Evolutionary conservation across 2,329 filamentous ascomycete species (phyloP), one percentile per base, ranked within the genome.

Genomic region (Neonectria coccinea): DNA sequence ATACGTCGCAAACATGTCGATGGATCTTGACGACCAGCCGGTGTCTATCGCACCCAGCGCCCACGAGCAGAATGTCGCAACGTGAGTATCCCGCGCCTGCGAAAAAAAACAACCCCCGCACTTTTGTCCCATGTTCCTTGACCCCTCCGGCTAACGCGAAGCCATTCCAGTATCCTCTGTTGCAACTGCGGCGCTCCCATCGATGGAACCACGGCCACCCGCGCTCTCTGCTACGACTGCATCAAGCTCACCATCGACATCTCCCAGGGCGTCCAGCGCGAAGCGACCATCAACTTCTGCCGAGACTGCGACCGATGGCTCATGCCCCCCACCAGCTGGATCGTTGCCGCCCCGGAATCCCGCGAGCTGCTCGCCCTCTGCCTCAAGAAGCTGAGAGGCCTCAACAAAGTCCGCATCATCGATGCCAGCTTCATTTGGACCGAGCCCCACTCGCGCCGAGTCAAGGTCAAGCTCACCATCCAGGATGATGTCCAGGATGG

Each of bases 381-480:
- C 80, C 84, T 99, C 70, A 91, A 93, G 77, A 97, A 96, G 79
- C 82, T 99, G 68, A 86, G 92, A 68, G 94, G 94, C 31, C 82
- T 99, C 68, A 89, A 91, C 78, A 97, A 96, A 83, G 92, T 97
- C 71, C 88, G 96, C 66, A 96, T 99, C 75, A 94, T 97, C 75
- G 96, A 99, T 78, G 96, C 96, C 51, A 92, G 89, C 74, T 99
- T 98, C 77, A 92, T 98, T 76, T 99, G 96, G 96, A 99, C 96
- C 1, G 96, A 99, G 80, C 95, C 96, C 11, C 96, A 99, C 82
- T 97, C 94, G 73, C 87, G 93, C 76, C 86, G 96, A 77, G 87
- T 98, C 69, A 97, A 94, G 81, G 90, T 98, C 79, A 97, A 97
- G 84, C 91, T 99, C 79, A 98, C 96, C 1, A 91, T 98, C 52